These are phyloP conservation scores for Fraxinus latifolia DNA, from an alignment of 305 asterid species.

Conservation along the genomic window DNA sequence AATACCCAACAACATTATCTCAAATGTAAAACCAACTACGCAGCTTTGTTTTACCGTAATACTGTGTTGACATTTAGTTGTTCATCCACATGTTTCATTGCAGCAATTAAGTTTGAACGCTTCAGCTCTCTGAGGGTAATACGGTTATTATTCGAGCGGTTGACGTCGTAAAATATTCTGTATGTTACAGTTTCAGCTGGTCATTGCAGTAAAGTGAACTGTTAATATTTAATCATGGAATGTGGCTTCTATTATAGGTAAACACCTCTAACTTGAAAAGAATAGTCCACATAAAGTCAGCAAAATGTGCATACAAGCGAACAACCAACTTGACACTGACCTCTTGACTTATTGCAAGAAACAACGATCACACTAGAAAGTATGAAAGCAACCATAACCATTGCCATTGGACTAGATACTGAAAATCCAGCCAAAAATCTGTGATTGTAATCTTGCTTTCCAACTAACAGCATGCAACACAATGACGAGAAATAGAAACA, in stretches of 20 bases:
- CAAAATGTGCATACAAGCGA: conserved; percentile 11
- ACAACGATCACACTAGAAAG: conserved; percentile 17
- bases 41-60: conserved; percentile 52
- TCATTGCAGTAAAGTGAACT: conserved; percentile 43
- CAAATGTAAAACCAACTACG: neutral
- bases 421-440: neutral
- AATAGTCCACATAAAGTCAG: conserved; percentile 23
- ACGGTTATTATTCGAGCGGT: conserved; percentile 76
- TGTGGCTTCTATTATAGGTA: conserved; percentile 10
- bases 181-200: neutral
- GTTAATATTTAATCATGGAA: conserved; percentile 33
- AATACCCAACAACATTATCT: neutral
- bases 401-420: neutral
- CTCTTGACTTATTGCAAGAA: conserved; percentile 22
- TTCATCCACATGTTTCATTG: conserved; percentile 97
- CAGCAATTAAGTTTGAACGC: conserved; percentile 73
- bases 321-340: conserved; percentile 24
- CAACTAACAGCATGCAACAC: neutral
- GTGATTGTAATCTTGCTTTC: neutral
- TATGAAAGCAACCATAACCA: neutral
- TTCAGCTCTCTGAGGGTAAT: conserved; percentile 91
- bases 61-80: conserved; percentile 96
- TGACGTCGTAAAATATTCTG: conserved; percentile 27
- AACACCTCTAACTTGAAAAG: neutral
- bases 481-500: neutral